Base-by-base conservation (phyloP, 2,329 filamentous ascomycete genomes). In the Stylonectria norvegica region DNA sequence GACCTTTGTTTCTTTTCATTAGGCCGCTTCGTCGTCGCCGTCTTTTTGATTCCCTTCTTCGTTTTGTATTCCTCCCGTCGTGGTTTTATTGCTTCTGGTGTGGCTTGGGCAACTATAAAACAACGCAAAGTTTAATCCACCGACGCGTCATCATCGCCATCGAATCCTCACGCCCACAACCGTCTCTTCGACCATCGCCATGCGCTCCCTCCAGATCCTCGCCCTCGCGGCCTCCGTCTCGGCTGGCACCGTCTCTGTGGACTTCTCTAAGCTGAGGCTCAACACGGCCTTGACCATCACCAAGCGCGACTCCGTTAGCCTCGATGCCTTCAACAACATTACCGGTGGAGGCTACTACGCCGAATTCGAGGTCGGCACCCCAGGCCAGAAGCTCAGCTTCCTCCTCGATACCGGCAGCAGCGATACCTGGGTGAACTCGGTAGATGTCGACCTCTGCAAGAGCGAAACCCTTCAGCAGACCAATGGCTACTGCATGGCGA, bases 401-500 rank as follows among this genome's bases (percentile, higher is more conserved):
- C 67, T 77, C 38, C 69, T 83, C 47, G 79, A 83, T 59, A 83
- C 79, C 3, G 80, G 79, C 19, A 81, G 76, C 58, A 79, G 75
- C 48, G 80, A 83, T 55, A 72, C 78, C 4, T 83, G 79, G 78
- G 65, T 82, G 29, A 63, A 75, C 46, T 78, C 81, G 4, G 69
- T 73, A 11, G 65, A 66, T 36, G 88, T 85, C 1, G 50, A 60
- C 4, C 65, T 86, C 20, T 94, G 88, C 61, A 59, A 59, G 11
- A 68, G 63, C 32, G 12, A 9, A 1, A 15, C 20, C 4, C 43
- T 68, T 32, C 70, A 74, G 49, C 17, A 25, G 3, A 18, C 49
- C 4, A 64, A 65, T 41, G 63, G 64, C 9, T 58, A 55, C 42
- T 58, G 55, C 32, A 45, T 49, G 40, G 34, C 45, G 5, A 46